Evolutionary conservation across 345 rosid genomes (phyloP).

Genomic region (Cardamine chenopodiifolia): DNA sequence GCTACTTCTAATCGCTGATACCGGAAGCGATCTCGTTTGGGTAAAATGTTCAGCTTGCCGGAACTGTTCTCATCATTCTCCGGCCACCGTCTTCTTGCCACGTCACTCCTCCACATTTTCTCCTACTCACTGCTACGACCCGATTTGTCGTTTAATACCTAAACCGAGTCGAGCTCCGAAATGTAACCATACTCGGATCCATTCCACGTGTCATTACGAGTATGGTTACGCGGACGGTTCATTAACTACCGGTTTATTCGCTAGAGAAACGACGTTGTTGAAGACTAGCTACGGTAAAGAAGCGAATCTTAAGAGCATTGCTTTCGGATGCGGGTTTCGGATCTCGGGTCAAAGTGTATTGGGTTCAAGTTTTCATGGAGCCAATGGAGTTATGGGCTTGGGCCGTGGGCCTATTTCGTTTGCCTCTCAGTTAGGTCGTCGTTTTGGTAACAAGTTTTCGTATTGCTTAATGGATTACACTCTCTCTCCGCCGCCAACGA

Average conservation of each 20-base stretch:
- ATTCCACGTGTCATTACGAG: slow-evolving; percentile 79
- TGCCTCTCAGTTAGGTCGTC: slow-evolving; percentile 78
- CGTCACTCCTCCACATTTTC: slow-evolving; percentile 80
- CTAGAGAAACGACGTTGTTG: slow-evolving; percentile 60
- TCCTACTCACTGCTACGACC: slow-evolving; percentile 69
- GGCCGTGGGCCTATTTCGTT: slow-evolving; percentile 83
- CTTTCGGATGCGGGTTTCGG: slow-evolving; percentile 85
- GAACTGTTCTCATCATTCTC: slow-evolving; percentile 54
- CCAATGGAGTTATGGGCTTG: slow-evolving; percentile 91
- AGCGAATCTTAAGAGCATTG: slow-evolving; percentile 46
- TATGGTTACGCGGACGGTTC: slow-evolving; percentile 81
- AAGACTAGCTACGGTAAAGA: slow-evolving; percentile 56
- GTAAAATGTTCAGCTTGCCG: slow-evolving; percentile 78
- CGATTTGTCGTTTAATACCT: slow-evolving; percentile 58
- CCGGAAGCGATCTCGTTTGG: slow-evolving; percentile 93
- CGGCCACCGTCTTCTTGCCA: slow-evolving; percentile 65
- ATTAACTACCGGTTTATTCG: slow-evolving; percentile 64
- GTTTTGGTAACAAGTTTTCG: slow-evolving; percentile 73
- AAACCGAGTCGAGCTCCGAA: slow-evolving; percentile 48
- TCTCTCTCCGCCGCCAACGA: slow-evolving; percentile 77
- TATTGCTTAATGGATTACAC: slow-evolving; percentile 87
- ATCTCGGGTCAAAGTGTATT: slow-evolving; percentile 67
- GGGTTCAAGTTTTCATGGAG: slow-evolving; percentile 71
- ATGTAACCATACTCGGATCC: slow-evolving; percentile 62
- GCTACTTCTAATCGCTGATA: slow-evolving; percentile 72